Conservation (phyloP, 1,284 basidiomycete species). For the Trametes versicolor region DNA sequence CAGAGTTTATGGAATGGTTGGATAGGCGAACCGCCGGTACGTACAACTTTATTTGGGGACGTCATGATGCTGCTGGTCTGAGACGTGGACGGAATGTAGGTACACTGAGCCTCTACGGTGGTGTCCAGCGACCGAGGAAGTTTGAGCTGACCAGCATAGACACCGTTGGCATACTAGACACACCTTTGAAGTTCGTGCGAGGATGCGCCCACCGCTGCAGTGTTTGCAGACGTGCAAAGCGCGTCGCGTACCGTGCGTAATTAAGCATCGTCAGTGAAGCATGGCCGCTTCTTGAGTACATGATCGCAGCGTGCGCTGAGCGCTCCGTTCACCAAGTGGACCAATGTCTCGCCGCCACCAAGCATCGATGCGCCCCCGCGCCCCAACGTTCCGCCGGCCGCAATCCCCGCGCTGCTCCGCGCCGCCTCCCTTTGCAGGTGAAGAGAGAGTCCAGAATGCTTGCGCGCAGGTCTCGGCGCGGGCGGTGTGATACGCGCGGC, state of each 20-base stretch:
- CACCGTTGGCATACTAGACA: no score
- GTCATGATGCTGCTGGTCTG: no score
- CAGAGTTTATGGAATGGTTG: no score
- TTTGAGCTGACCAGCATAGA: no score
- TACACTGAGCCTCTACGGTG: no score
- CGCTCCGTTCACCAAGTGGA: background rate
- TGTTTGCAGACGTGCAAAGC: no score
- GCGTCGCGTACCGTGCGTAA: background rate
- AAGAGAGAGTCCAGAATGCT: background rate
- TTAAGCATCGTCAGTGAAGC: background rate
- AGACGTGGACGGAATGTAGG: no score
- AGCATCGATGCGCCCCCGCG: background rate
- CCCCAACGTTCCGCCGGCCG: background rate
- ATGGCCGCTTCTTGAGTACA: background rate
- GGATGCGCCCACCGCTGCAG: no score
- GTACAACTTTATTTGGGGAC: no score
- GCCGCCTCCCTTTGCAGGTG: background rate
- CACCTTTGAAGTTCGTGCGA: no score
- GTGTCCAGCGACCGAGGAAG: no score
- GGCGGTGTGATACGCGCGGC: background rate
- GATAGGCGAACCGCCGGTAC: no score
- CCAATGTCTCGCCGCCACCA: slow-evolving; percentile 2
- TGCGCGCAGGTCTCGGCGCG: background rate
- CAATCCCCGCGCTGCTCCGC: background rate
- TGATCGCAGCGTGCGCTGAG: background rate